Base-by-base conservation (phyloP, 345 rosid species). In the Arabis hirsuta region DNA sequence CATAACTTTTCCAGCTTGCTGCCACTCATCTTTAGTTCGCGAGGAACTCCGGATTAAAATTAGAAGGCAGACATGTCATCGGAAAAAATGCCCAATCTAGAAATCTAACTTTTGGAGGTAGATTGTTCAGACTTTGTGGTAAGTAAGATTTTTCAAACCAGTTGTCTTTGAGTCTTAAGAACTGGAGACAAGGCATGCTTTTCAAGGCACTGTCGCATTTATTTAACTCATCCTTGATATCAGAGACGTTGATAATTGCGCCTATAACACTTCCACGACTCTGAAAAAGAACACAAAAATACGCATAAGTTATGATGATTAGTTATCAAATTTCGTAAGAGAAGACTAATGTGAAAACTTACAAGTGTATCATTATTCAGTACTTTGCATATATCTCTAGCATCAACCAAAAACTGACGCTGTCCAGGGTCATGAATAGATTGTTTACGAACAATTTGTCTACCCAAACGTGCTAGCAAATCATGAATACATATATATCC, bases 391-490 rank as follows among this genome's bases (percentile, higher is more conserved):
- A 54, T 57, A 41, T 80, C 78, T 45, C 67, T 34, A 12, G 44
- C 39, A 42, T 19, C 16, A 78, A 60, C 73, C 46, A 82, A 29
- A 42, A 77, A 26, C 14, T 77, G 81, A 3, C 62, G 48, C 26
- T 54, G n/a, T 3, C 58, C 74, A 68, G 64, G 78, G 0, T 62
- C 58, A 26, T 43, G 14, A 53, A 44, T 22, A 4, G 71, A 72
- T 69, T 73, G 66, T 55, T 42, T 53, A 3, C 53, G 75, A 47
- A 77, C 62, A 67, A 80, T 65, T 9, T 62, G 52, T 50, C 45
- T 5, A 29, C 82, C 77, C 55, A 82, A 34, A 27, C 48, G 79
- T 34, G 39, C 58, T 22, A 78, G 50, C 58, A 76, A 53, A 73
- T 75, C 56, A 73, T 81, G 81, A 74, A 83, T 76, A 1, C 7